Evolutionary conservation across 2,329 filamentous ascomycete species (phyloP), one percentile per base, ranked within the genome.

Genomic region (Hypoxylon sp.): DNA sequence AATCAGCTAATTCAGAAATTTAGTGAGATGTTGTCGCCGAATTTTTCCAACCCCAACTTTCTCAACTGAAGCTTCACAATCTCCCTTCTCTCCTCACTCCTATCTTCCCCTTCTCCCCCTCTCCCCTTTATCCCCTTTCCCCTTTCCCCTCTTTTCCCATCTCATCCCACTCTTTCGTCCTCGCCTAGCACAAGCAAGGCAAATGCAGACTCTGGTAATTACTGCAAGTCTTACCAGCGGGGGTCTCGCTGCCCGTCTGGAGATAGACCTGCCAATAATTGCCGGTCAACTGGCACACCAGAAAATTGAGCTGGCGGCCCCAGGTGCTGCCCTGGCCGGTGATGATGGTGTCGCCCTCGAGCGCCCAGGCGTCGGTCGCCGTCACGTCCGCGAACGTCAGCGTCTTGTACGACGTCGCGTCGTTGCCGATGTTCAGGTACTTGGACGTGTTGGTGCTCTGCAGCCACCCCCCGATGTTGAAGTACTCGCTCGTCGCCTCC

Each of bases 191-290:
- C 40, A 87, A 72, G 69, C 84, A 86, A 33, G 85, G 85, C 72
- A 87, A 74, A 77, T 88, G 86, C 61, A 88, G 78, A 30, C 84
- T 86, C 79, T 87, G 85, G 65, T 84, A 86, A 74, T 87, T 87
- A 70, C 83, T 87, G 72, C 85, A 88, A 4, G 80, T 83, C 76
- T 79, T 79, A 1, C 84, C 85, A 57, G 80, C 82, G 1, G 85
- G 85, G 37, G 78, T 79, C 42, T 85, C 83, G 54, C 81, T 84
- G 1, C 85, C 85, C 1, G 83, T 87, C 77, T 88, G 85, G 50
- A 88, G 76, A 70, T 83, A 88, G 13, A 87, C 71, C 76, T 85
- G 83, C 77, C 84, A 87, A 55, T 84, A 86, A 5, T 76, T 74
- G 1, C 74, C 78, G 11, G 79, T 79, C 11, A 83, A 75, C 66